phyloP scores from a whole-genome alignment of 2,329 filamentous ascomycete genomes.

The Phyllosticta ampelicida region DNA sequence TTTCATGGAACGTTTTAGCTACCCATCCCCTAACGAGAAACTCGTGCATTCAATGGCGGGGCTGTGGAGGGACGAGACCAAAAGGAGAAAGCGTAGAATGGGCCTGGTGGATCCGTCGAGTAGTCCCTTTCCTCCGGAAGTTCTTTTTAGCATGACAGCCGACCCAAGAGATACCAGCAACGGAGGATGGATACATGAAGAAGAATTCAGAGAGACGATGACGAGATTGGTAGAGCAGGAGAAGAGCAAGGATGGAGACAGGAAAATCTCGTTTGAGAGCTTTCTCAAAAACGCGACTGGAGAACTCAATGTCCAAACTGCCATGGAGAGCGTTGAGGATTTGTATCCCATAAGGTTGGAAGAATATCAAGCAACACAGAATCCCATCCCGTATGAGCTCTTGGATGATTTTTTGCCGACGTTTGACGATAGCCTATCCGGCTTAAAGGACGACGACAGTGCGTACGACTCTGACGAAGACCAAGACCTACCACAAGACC shows the following conservation, averaged over 20 bases:
- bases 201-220: constrained; percentile 63
- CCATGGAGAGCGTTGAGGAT: constrained; percentile 75
- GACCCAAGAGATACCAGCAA: constrained; percentile 59
- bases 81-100: constrained; percentile 63
- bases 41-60: constrained; percentile 90
- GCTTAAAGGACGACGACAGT: constrained; percentile 32
- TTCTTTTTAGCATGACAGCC: constrained; percentile 79
- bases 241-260: constrained; percentile 32
- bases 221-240: constrained; percentile 55
- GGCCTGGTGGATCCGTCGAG: constrained; percentile 51
- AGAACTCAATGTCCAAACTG: constrained; percentile 58
- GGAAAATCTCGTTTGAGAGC: constrained; percentile 48
- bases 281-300: constrained; percentile 49
- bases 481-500: neutral
- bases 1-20: constrained; percentile 62
- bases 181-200: constrained; percentile 89
- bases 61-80: constrained; percentile 83
- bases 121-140: constrained; percentile 71
- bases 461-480: constrained; percentile 36
- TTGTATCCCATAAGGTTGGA: constrained; percentile 60
- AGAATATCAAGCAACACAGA: constrained; percentile 8
- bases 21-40: constrained; percentile 58
- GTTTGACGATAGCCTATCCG: constrained; percentile 49
- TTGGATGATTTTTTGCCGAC: neutral
- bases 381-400: neutral